phyloP scores from a whole-genome alignment of 2,329 filamentous ascomycete species.

The Coccinonectria pachysandricola region DNA sequence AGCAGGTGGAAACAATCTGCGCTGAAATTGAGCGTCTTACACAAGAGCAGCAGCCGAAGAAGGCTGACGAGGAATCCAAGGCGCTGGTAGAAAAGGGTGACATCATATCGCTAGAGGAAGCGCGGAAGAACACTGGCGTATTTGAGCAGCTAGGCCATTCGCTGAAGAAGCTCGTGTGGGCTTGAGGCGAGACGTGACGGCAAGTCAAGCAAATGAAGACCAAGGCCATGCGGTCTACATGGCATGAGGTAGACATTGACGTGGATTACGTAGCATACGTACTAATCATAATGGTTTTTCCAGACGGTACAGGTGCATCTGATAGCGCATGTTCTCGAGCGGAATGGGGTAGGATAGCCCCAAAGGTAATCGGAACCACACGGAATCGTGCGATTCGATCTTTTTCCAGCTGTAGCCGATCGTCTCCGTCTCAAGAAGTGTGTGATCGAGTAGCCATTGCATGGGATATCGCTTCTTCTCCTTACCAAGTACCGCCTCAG shows the following conservation, averaged over 20 bases:
- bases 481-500: conserved; percentile 62
- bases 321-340: conserved; percentile 91
- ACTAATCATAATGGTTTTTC: conserved; percentile 12
- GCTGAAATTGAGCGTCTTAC: conserved; percentile 65
- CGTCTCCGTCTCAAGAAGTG: conserved; percentile 44
- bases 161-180: conserved; percentile 91
- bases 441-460: conserved; percentile 84
- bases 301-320: conserved; percentile 68
- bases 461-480: conserved; percentile 69
- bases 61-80: conserved; percentile 31
- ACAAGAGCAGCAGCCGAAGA: conserved; percentile 34
- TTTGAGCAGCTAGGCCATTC: conserved; percentile 82
- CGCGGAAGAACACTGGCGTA: conserved; percentile 75
- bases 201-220: conserved; percentile 4
- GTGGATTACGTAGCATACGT: no score
- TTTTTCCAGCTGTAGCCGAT: conserved; percentile 55
- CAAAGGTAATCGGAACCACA: conserved; percentile 71
- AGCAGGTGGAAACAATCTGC: conserved; percentile 55
- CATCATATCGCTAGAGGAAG: conserved; percentile 76
- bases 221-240: no score
- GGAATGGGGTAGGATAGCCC: conserved; percentile 68
- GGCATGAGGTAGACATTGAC: no score
- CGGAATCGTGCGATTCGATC: conserved; percentile 62
- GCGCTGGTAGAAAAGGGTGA: conserved; percentile 48
- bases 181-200: conserved; percentile 23